Conservation (phyloP, 305 asterid genomes). For the Rubia peregrina region DNA sequence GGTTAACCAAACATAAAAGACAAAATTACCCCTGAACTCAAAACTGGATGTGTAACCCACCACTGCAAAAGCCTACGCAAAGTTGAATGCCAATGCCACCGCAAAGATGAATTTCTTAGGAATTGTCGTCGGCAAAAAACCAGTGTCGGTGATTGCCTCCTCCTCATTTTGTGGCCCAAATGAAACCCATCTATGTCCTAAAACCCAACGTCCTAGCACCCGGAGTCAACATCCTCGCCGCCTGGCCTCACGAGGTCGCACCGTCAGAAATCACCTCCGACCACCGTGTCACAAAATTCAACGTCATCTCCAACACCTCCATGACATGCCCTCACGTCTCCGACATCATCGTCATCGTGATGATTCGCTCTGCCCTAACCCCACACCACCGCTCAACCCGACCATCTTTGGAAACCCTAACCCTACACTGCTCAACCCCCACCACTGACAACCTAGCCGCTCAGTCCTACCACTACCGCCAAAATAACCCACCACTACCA, state of each 20-base stretch:
- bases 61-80: conserved; percentile 41
- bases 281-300: conserved; percentile 46
- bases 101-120: conserved; percentile 56
- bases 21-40: too few species aligned
- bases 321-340: conserved; percentile 91
- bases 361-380: conserved; percentile 73
- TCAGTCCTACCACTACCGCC: too few species aligned
- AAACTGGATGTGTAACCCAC: too few species aligned
- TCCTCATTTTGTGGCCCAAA: conserved; percentile 80
- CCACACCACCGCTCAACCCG: too few species aligned
- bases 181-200: conserved; percentile 32
- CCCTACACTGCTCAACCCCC: too few species aligned
- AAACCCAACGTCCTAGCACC: conserved; percentile 85
- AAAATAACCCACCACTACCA: too few species aligned
- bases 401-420: too few species aligned
- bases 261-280: conserved; percentile 52
- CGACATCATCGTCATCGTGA: conserved; percentile 74
- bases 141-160: conserved; percentile 81
- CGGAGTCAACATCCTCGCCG: conserved; percentile 80
- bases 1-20: too few species aligned
- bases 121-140: conserved; percentile 47
- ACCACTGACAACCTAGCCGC: too few species aligned
- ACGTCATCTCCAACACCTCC: conserved; percentile 64
- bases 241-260: conserved; percentile 60
- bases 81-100: conserved; percentile 38